Conservation (phyloP, 2,329 filamentous ascomycete species). For the Sporothrix brunneoviolacea region DNA sequence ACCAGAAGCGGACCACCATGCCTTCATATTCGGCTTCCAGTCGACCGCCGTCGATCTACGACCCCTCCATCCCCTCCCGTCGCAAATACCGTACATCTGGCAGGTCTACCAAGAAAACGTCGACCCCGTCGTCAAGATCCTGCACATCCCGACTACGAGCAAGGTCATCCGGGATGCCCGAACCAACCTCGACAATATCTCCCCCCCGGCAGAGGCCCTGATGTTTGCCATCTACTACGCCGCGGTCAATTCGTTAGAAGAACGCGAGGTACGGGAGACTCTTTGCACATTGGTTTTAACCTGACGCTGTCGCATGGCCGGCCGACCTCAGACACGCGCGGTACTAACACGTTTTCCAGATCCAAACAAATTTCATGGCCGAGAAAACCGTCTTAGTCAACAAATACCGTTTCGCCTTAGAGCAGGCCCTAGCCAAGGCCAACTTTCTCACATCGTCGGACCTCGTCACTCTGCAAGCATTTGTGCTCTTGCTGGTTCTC, state of each 20-base stretch:
- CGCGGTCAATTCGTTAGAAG: slow-evolving; percentile 52
- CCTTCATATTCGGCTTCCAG: slow-evolving; percentile 66
- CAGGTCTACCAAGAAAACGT: slow-evolving; percentile 46
- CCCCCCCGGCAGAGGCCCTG: slow-evolving; percentile 51
- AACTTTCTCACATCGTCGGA: slow-evolving; percentile 56
- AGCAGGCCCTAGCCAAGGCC: slow-evolving; percentile 55
- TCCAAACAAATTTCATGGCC: slow-evolving; percentile 42
- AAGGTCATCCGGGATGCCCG: slow-evolving; percentile 40
- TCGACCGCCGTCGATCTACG: slow-evolving; percentile 58
- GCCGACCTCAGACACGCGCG: background rate
- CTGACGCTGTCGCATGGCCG: too few species aligned
- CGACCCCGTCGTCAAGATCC: slow-evolving; percentile 35
- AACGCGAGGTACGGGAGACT: slow-evolving; percentile 44
- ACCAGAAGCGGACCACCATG: slow-evolving; percentile 51
- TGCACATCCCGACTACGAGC: slow-evolving; percentile 40
- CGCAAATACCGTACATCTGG: slow-evolving; percentile 48
- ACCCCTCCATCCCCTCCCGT: slow-evolving; percentile 45
- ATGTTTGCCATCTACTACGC: slow-evolving; percentile 58
- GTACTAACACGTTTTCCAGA: slow-evolving; percentile 27
- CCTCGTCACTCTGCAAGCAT: slow-evolving; percentile 53
- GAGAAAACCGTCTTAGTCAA: slow-evolving; percentile 39
- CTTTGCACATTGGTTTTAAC: background rate
- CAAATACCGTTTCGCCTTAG: slow-evolving; percentile 48
- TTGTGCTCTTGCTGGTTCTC: slow-evolving; percentile 51
- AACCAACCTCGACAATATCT: slow-evolving; percentile 51